Percentiles rank a stretch among this genome's conserved stretches.
Evolutionary conservation across 805 yeast genomes (phyloP).

Genomic region (Yamadazyma insecticola): DNA sequence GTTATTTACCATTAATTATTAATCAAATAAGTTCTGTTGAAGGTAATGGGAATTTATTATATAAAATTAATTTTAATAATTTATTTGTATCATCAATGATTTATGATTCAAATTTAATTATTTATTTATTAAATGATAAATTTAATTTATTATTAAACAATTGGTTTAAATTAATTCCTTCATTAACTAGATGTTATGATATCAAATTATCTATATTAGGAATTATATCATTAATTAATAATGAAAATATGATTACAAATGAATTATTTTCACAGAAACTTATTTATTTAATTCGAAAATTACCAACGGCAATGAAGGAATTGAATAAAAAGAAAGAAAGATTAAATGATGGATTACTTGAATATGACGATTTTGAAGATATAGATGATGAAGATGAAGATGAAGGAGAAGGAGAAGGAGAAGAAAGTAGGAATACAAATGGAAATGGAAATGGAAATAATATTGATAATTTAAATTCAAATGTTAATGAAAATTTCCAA

Average conservation of each 20-base stretch:
- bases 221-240: constrained; percentile 42
- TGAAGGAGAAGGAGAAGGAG: constrained; percentile 4
- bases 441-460: constrained; percentile 2
- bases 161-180: constrained; percentile 61
- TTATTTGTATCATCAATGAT: constrained; percentile 61
- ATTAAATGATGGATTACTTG: constrained; percentile 26
- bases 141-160: constrained; percentile 46
- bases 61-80: constrained; percentile 51
- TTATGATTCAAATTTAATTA: constrained; percentile 51
- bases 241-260: constrained; percentile 14
- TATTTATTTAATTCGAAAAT: constrained; percentile 37
- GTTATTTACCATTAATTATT: constrained; percentile 5
- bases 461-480: too few relatives aligned
- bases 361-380: constrained; percentile 15
- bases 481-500: background rate
- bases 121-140: constrained; percentile 42
- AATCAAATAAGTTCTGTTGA: constrained; percentile 3
- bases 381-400: constrained; percentile 5
- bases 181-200: constrained; percentile 70
- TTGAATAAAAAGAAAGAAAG: constrained; percentile 61
- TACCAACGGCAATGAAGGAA: constrained; percentile 68
- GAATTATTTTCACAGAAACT: constrained; percentile 9
- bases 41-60: constrained; percentile 31
- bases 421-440: too few relatives aligned
- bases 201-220: constrained; percentile 73